Evolutionary conservation across 352 stramenopile species (phyloP).

Genomic region (Globisporangium ultimum): DNA sequence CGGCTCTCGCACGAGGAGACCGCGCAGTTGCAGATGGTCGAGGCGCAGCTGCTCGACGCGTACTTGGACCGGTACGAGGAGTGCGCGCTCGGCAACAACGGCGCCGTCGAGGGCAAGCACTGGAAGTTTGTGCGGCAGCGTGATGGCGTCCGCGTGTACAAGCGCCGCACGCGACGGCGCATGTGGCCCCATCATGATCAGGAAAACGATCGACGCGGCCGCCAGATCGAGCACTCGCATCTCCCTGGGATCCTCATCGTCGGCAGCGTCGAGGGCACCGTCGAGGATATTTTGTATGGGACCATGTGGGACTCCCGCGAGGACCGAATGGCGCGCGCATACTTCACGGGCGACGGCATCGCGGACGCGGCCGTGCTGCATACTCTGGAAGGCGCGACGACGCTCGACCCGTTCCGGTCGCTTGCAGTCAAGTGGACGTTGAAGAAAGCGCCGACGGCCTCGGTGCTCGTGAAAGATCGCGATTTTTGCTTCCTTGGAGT

Average conservation of each 20-base stretch:
- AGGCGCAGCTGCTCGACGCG: slow-evolving; percentile 39
- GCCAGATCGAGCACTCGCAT: slow-evolving; percentile 12
- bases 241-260: slow-evolving; percentile 33
- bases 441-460: slow-evolving; percentile 29
- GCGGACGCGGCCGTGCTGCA: slow-evolving; percentile 40
- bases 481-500: slow-evolving; percentile 49
- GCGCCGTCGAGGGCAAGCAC: slow-evolving; percentile 14
- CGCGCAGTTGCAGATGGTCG: slow-evolving; percentile 39
- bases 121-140: slow-evolving; percentile 53
- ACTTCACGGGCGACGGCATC: slow-evolving; percentile 39
- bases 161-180: slow-evolving; percentile 16
- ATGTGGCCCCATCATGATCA: slow-evolving; percentile 5
- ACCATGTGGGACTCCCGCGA: slow-evolving; percentile 31
- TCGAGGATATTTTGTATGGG: slow-evolving; percentile 48
- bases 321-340: slow-evolving; percentile 26
- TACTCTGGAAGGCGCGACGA: slow-evolving; percentile 25
- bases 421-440: slow-evolving; percentile 46
- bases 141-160: slow-evolving; percentile 49
- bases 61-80: slow-evolving; percentile 58
- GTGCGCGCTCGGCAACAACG: slow-evolving; percentile 16
- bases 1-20: slow-evolving; percentile 33
- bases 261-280: slow-evolving; percentile 32
- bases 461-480: slow-evolving; percentile 40
- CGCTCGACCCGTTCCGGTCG: slow-evolving; percentile 34
- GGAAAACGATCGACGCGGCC: slow-evolving; percentile 4